Evolutionary conservation across 1,284 basidiomycete genomes (phyloP).

Genomic region (Cryptococcus sp.): DNA sequence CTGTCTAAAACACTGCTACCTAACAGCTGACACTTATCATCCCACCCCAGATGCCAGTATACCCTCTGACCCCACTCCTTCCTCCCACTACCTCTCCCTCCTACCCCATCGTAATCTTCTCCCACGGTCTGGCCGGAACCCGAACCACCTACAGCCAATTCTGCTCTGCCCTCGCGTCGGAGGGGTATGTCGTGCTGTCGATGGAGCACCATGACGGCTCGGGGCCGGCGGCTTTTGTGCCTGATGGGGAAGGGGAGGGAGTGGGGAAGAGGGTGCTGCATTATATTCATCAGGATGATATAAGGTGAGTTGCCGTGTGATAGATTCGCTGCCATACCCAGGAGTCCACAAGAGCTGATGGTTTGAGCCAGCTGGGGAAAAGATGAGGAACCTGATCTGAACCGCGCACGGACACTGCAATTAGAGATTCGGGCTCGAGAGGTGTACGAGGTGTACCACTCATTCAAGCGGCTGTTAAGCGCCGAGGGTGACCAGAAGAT

Average conservation of each 20-base stretch:
- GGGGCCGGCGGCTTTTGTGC: conserved; percentile 54
- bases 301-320: conserved; percentile 53
- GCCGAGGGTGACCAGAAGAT: background rate
- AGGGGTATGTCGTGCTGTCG: conserved; percentile 70
- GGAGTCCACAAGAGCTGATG: background rate
- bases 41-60: conserved; percentile 25
- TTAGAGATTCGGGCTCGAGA: conserved; percentile 64
- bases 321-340: background rate
- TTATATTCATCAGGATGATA: conserved; percentile 56
- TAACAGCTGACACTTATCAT: background rate
- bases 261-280: conserved; percentile 18
- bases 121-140: conserved; percentile 74
- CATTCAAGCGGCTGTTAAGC: conserved; percentile 32
- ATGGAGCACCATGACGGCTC: conserved; percentile 76
- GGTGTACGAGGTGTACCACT: conserved; percentile 58
- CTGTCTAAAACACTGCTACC: background rate
- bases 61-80: conserved; percentile 19
- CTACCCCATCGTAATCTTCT: conserved; percentile 74
- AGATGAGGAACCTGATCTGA: conserved; percentile 25
- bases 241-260: conserved; percentile 15
- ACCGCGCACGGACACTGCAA: conserved; percentile 62
- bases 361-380: conserved; percentile 20
- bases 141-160: conserved; percentile 69
- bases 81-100: background rate
- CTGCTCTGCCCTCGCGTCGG: conserved; percentile 65